Evolutionary conservation across 805 yeast genomes (phyloP).

Genomic region (Alloascoidea hylecoeti): DNA sequence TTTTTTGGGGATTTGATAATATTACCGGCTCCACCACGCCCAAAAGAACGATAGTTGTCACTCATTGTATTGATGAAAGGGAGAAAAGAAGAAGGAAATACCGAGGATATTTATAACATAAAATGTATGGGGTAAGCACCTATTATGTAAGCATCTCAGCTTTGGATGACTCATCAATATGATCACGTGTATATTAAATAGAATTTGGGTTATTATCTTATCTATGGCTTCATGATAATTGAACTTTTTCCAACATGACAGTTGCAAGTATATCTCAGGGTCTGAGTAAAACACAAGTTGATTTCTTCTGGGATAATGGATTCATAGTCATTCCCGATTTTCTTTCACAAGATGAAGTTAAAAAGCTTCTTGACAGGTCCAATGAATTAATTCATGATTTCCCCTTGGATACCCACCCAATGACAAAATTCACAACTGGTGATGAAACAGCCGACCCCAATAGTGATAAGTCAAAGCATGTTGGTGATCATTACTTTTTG

Average conservation of each 20-base stretch:
- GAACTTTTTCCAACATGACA: too few relatives aligned
- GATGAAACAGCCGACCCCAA: constrained; percentile 13
- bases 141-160: too few relatives aligned
- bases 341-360: constrained; percentile 26
- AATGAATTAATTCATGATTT: constrained; percentile 29
- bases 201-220: too few relatives aligned
- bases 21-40: not conserved
- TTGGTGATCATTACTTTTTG: constrained; percentile 63
- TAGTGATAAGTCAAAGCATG: constrained; percentile 35
- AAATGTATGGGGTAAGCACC: too few relatives aligned
- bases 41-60: not conserved
- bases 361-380: constrained; percentile 26
- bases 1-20: constrained; percentile 4
- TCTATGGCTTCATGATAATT: too few relatives aligned
- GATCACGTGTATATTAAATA: too few relatives aligned
- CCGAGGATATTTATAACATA: too few relatives aligned
- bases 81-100: too few relatives aligned
- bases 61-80: too few relatives aligned
- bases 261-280: too few relatives aligned
- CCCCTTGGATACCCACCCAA: constrained; percentile 45
- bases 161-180: too few relatives aligned
- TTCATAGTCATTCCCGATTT: constrained; percentile 46
- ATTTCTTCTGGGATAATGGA: constrained; percentile 28
- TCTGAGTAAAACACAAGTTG: too few relatives aligned
- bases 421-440: constrained; percentile 55